Evolutionary conservation across 768 basidiomycete species (phyloP), one percentile per base, ranked within the genome.

Genomic region (Tremella yokohamensis): DNA sequence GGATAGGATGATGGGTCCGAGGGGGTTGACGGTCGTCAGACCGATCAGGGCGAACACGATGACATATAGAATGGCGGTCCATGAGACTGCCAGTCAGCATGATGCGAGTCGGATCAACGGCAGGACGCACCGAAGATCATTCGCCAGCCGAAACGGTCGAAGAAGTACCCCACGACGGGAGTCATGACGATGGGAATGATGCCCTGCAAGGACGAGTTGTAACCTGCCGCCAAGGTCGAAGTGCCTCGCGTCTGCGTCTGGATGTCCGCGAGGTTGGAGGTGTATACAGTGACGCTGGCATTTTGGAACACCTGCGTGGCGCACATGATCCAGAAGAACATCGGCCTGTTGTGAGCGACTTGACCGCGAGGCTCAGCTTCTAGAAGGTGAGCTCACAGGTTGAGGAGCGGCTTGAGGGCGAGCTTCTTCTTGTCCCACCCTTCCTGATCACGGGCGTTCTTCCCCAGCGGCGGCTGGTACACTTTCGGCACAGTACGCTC

Each of bases 161-260:
- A 75, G 42, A 65, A 72, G 42, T 56, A 37, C 1, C 75, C 75
- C 9, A 70, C 61, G 11, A 67, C n/a, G 1, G 75, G 75, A 9
- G 71, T 75, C 37, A 75, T 47, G 19, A 76, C 62, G 57, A 76
- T 74, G 0, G 75, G 73, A 18, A 76, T 70, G 42, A 76, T 56
- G 29, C 66, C 64, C 40, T 67, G 69, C 44, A 72, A 52, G 0
- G 72, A 66, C 15, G 65, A 56, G 49, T 74, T 76, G 64, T 76
- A 76, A 2, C 75, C 75, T 29, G 75, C 75, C 2, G 72, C 72
- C 11, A 73, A 61, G 19, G 54, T 65, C 1, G 68, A 69, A 0
- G 72, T 70, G n/a, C 69, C 72, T 12, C 71, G 42, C 1, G 73
- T 74, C 15, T 47, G 19, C 8, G 66, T 62, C 49, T 74, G 68